Percentiles rank a stretch among this genome's conserved stretches.
These are phyloP conservation scores for Sanghuangporus weigelae DNA, from an alignment of 1,284 basidiomycete species.

Conservation along the genomic window DNA sequence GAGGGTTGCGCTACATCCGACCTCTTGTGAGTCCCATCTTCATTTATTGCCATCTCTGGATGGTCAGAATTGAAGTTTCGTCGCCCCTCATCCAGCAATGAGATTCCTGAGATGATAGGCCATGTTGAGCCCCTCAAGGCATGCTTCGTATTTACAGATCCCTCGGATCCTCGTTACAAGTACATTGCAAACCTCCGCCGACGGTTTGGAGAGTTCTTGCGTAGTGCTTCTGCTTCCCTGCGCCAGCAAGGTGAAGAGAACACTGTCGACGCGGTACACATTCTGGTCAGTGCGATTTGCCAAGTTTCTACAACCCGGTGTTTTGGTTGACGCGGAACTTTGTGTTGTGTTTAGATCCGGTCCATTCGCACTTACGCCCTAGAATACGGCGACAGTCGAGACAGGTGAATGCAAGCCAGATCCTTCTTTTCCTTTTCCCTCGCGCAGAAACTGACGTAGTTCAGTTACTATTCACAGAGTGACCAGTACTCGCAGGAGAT, in stretches of 20 bases:
- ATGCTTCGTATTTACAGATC: constrained; percentile 68
- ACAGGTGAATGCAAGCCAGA: constrained; percentile 37
- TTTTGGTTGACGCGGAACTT: not conserved
- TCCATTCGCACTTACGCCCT: constrained; percentile 62
- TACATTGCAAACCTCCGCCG: constrained; percentile 57
- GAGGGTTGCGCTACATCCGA: constrained; percentile 46
- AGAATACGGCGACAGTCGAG: constrained; percentile 65
- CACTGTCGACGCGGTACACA: constrained; percentile 80
- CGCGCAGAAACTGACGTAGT: constrained; percentile 1
- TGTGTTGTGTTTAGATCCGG: constrained; percentile 39
- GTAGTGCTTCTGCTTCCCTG: constrained; percentile 63
- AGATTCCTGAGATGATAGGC: constrained; percentile 71
- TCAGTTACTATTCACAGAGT: constrained; percentile 53
- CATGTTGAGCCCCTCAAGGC: constrained; percentile 51
- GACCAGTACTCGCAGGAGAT: constrained; percentile 59
- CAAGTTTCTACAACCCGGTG: not conserved
- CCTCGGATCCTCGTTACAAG: constrained; percentile 60
- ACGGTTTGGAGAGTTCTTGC: constrained; percentile 68
- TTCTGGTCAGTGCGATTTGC: constrained; percentile 42
- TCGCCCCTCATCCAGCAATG: constrained; percentile 37
- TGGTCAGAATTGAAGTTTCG: not conserved
- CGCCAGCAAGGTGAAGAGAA: constrained; percentile 77
- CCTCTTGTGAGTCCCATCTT: constrained; percentile 46
- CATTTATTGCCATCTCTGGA: not conserved
- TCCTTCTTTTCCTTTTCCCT: not conserved